Evolutionary conservation across 441 rosid genomes (phyloP).

Genomic region (Gossypium gossypioides): DNA sequence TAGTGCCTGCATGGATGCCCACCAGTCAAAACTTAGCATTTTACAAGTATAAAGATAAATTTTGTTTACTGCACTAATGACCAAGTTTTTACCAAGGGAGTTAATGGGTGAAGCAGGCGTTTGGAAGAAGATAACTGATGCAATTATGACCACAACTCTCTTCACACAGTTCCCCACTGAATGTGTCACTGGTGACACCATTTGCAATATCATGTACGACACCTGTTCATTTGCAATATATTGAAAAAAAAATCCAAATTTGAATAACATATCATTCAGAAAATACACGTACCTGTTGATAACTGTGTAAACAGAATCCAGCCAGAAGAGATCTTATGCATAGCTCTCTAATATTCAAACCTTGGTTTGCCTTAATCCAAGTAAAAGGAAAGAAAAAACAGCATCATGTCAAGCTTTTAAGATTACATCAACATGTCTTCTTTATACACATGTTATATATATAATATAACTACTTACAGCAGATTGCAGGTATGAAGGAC

Average conservation of each 20-base stretch:
- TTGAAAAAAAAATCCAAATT: not conserved
- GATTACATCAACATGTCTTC: not conserved
- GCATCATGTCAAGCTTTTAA: not conserved
- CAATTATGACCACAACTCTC: conserved; percentile 50
- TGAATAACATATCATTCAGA: not conserved
- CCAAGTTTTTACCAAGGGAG: conserved; percentile 29
- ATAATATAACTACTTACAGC: conserved; percentile 32
- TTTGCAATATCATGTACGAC: conserved; percentile 44
- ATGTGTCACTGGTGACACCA: conserved; percentile 60
- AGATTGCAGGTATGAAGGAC: conserved; percentile 27
- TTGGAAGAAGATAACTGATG: conserved; percentile 48
- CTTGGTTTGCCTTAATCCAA: conserved; percentile 42
- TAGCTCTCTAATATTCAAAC: conserved; percentile 32
- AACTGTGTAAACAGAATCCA: conserved; percentile 52
- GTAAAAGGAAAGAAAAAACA: not conserved
- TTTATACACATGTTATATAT: not conserved
- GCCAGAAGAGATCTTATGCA: conserved; percentile 39
- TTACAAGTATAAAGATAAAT: not conserved
- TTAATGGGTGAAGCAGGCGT: conserved; percentile 41
- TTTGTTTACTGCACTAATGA: not conserved
- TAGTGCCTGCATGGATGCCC: conserved; percentile 34
- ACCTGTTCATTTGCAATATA: conserved; percentile 25
- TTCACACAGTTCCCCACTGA: conserved; percentile 58
- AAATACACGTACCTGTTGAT: conserved; percentile 41
- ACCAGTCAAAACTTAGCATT: not conserved